Percentiles rank a stretch among this genome's conserved stretches.
Evolutionary conservation across 2,329 filamentous ascomycete genomes (phyloP).

Genomic region (Pseudogymnoascus sp.): DNA sequence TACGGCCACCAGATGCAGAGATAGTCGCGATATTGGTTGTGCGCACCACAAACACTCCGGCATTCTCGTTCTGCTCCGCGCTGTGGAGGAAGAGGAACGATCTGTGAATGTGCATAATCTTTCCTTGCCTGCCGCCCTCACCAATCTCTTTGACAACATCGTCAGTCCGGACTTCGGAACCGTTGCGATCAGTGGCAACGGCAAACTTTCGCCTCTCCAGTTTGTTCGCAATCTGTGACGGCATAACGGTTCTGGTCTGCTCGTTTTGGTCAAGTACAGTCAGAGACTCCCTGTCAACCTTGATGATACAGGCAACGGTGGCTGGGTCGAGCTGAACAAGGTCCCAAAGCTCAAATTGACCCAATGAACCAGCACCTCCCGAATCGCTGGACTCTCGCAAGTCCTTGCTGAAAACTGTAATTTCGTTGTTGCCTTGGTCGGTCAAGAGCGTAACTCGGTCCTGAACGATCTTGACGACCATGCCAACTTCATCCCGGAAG

Average conservation of each 20-base stretch:
- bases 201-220: conserved; percentile 74
- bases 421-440: conserved; percentile 85
- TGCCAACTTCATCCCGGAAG: conserved; percentile 90
- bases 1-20: conserved; percentile 84
- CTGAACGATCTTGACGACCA: conserved; percentile 88
- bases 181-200: conserved; percentile 86
- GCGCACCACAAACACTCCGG: conserved; percentile 81
- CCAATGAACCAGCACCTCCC: conserved; percentile 74
- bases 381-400: conserved; percentile 87
- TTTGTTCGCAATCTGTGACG: conserved; percentile 86
- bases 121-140: conserved; percentile 77
- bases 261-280: conserved; percentile 87
- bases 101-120: conserved; percentile 88
- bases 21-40: conserved; percentile 81
- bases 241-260: conserved; percentile 71
- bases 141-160: conserved; percentile 88
- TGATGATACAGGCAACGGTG: conserved; percentile 88
- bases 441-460: conserved; percentile 89
- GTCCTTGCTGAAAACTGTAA: conserved; percentile 97
- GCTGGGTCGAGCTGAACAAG: conserved; percentile 88
- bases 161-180: conserved; percentile 83
- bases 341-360: conserved; percentile 86
- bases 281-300: conserved; percentile 88
- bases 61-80: conserved; percentile 75
- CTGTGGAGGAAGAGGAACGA: conserved; percentile 89